These are phyloP conservation scores for Cytospora chrysosperma DNA, from an alignment of 2,329 filamentous ascomycete species.

Conservation along the genomic window DNA sequence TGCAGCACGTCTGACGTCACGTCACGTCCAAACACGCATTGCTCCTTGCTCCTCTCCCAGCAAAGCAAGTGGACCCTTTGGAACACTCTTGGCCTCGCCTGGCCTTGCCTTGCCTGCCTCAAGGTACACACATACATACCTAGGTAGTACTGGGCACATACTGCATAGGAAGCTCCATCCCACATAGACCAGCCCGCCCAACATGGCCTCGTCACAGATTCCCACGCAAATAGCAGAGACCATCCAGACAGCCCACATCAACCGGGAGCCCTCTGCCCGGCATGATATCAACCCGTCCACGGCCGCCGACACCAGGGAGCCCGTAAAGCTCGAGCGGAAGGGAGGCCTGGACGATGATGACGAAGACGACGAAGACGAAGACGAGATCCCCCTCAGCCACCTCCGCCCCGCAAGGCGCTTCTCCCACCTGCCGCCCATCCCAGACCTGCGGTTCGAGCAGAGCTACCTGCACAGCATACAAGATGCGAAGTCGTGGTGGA, in stretches of 20 bases:
- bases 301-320: slow-evolving; percentile 64
- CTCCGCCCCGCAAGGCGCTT: slow-evolving; percentile 53
- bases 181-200: slow-evolving; percentile 10
- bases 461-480: slow-evolving; percentile 92
- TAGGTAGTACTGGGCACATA: no score
- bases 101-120: neutral
- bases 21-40: neutral
- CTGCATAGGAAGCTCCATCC: no score
- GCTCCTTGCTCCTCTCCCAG: neutral
- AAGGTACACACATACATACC: no score
- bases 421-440: slow-evolving; percentile 61
- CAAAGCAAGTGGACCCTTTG: slow-evolving; percentile 2
- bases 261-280: slow-evolving; percentile 64
- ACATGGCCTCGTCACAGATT: slow-evolving; percentile 57
- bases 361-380: slow-evolving; percentile 53
- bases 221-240: slow-evolving; percentile 72
- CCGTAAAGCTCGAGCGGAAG: slow-evolving; percentile 42
- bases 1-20: slow-evolving; percentile 21
- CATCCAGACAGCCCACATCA: slow-evolving; percentile 78
- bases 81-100: neutral
- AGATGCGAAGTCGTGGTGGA: slow-evolving; percentile 74
- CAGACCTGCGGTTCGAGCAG: slow-evolving; percentile 95
- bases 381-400: slow-evolving; percentile 68
- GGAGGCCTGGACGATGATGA: slow-evolving; percentile 33
- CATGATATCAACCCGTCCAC: slow-evolving; percentile 83